Percentiles rank a stretch among this genome's conserved stretches.
Conservation (phyloP, 257 asterid species). For the Salvia miltiorrhiza region DNA sequence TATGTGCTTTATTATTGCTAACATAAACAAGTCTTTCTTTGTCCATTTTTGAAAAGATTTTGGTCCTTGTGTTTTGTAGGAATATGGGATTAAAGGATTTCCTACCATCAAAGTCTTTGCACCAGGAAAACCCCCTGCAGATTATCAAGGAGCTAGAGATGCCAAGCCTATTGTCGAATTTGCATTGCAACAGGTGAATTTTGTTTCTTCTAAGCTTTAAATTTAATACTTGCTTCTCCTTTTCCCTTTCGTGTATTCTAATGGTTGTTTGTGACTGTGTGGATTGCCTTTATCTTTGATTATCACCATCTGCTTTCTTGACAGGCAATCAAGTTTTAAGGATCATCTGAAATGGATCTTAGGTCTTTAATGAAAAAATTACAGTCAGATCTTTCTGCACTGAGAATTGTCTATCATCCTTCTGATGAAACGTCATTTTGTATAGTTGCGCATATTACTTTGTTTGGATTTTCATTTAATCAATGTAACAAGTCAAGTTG, state of each 20-base stretch:
- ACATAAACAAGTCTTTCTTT: background rate
- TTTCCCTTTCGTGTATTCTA: background rate
- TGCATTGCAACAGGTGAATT: constrained; percentile 60
- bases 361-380: background rate
- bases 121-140: constrained; percentile 83
- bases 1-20: background rate
- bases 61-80: constrained; percentile 43
- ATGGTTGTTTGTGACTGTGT: background rate
- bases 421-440: constrained; percentile 5
- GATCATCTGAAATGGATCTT: background rate
- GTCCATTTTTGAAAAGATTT: background rate
- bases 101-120: constrained; percentile 94
- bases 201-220: background rate
- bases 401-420: background rate
- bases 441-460: background rate
- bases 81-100: constrained; percentile 84
- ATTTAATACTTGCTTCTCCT: background rate
- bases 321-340: background rate
- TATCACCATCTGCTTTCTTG: background rate
- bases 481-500: constrained; percentile 2
- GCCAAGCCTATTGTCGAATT: constrained; percentile 75
- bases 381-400: constrained; percentile 7
- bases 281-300: background rate
- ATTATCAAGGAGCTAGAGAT: constrained; percentile 95
- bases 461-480: constrained; percentile 2